phyloP scores from a whole-genome alignment of 441 rosid species.

The Adansonia grandidieri region DNA sequence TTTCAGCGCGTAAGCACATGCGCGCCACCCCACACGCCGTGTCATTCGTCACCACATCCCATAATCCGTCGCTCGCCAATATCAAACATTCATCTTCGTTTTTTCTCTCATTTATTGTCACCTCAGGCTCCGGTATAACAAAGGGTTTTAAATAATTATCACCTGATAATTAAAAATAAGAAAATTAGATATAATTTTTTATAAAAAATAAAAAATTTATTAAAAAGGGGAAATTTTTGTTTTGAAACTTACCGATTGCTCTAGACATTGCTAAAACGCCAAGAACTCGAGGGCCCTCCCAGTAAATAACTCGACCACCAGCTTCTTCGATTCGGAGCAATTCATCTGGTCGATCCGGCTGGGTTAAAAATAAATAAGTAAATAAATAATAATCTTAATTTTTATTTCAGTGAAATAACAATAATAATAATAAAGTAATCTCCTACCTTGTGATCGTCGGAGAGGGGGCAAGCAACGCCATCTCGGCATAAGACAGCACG shows the following conservation, averaged over 20 bases:
- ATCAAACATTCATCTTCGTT: constrained; percentile 79
- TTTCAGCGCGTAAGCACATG: constrained; percentile 62
- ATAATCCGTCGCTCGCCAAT: constrained; percentile 86
- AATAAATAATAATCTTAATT: not conserved
- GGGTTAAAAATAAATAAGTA: constrained; percentile 2
- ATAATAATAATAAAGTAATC: not conserved
- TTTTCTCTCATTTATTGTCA: constrained; percentile 63
- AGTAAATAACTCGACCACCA: constrained; percentile 89
- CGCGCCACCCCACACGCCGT: constrained; percentile 80
- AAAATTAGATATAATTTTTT: not conserved
- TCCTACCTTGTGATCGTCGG: constrained; percentile 82
- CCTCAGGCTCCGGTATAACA: constrained; percentile 89
- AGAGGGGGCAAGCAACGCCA: constrained; percentile 74
- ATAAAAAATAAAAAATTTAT: not conserved
- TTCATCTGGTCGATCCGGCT: constrained; percentile 98
- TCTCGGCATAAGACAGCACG: constrained; percentile 87
- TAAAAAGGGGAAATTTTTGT: not conserved
- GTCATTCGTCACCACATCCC: constrained; percentile 93
- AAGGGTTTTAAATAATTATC: constrained; percentile 85
- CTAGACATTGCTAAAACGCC: constrained; percentile 97
- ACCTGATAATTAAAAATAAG: constrained; percentile 32
- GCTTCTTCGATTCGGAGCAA: constrained; percentile 68
- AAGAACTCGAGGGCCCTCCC: constrained; percentile 89
- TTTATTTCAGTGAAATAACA: not conserved
- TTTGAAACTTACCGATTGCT: constrained; percentile 60